Conservation (phyloP, 305 asterid species). For the Rubia occidens region DNA sequence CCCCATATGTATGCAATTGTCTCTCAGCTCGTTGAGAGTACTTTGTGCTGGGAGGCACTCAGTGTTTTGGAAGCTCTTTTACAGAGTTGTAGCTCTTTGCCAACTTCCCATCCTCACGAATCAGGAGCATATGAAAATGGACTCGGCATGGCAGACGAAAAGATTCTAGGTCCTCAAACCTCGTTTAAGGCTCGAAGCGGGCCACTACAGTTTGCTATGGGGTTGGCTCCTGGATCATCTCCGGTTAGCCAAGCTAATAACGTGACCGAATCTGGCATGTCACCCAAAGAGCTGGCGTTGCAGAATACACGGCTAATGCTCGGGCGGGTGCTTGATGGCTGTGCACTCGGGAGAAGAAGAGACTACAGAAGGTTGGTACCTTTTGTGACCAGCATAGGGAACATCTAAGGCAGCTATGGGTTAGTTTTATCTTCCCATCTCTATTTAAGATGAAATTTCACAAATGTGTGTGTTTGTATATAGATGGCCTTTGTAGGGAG, state of each 20-base stretch:
- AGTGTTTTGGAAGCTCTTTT: constrained; percentile 94
- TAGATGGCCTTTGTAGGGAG: constrained; percentile 25
- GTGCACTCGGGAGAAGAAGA: constrained; percentile 85
- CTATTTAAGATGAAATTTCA: background rate
- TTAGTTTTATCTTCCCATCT: constrained; percentile 4
- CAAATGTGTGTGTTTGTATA: constrained; percentile 34
- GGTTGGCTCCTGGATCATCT: constrained; percentile 44
- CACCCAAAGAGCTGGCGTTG: constrained; percentile 64
- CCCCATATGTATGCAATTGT: constrained; percentile 98
- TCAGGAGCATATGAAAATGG: constrained; percentile 74
- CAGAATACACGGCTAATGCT: constrained; percentile 85
- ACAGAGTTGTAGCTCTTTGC: constrained; percentile 95
- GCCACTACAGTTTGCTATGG: constrained; percentile 72
- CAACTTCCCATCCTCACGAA: constrained; percentile 66
- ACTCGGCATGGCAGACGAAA: constrained; percentile 52
- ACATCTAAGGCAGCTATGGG: constrained; percentile 24
- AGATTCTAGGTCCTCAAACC: constrained; percentile 66
- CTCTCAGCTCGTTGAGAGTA: constrained; percentile 93
- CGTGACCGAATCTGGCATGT: constrained; percentile 41
- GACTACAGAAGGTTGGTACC: constrained; percentile 90
- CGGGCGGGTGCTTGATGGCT: constrained; percentile 82
- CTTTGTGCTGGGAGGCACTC: constrained; percentile 98
- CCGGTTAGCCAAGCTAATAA: constrained; percentile 31
- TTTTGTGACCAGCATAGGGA: constrained; percentile 75
- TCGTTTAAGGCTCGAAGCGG: constrained; percentile 98